phyloP scores from a whole-genome alignment of 2,329 filamentous ascomycete species.

The Magnaporthales sp. region DNA sequence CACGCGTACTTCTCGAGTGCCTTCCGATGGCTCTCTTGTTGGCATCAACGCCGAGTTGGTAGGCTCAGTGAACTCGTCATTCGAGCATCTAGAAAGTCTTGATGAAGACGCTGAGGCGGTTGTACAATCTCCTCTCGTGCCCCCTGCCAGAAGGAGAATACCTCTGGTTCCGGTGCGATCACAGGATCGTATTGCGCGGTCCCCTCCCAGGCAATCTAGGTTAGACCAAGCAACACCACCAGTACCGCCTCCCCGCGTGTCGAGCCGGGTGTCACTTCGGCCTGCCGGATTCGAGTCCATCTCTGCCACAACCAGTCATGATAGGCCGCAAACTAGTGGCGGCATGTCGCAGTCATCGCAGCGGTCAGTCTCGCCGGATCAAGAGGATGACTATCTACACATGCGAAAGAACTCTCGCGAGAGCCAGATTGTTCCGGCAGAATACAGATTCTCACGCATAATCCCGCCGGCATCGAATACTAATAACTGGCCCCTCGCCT shows the following conservation, averaged over 20 bases:
- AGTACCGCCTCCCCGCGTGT: conserved; percentile 42
- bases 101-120: conserved; percentile 5
- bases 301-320: conserved; percentile 22
- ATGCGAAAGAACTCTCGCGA: conserved; percentile 2
- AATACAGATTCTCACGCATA: conserved; percentile 27
- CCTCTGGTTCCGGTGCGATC: conserved; percentile 35
- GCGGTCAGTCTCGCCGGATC: conserved; percentile 7
- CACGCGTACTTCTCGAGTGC: conserved; percentile 26
- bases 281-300: conserved; percentile 32
- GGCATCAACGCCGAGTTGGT: conserved; percentile 30
- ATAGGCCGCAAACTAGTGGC: conserved; percentile 35
- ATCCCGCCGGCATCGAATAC: conserved; percentile 29
- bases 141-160: conserved; percentile 9
- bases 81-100: conserved; percentile 25
- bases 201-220: conserved; percentile 41
- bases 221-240: conserved; percentile 29
- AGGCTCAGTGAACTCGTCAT: conserved; percentile 40
- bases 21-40: conserved; percentile 24
- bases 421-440: conserved; percentile 9
- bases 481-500: conserved; percentile 34
- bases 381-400: conserved; percentile 13
- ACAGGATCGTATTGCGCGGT: conserved; percentile 38
- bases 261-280: conserved; percentile 42
- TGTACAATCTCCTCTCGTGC: background rate
- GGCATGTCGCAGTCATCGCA: conserved; percentile 27